Percentiles rank a stretch among this genome's conserved stretches.
phyloP scores from a whole-genome alignment of 306 rosid species.

The Quercus engelmannii region DNA sequence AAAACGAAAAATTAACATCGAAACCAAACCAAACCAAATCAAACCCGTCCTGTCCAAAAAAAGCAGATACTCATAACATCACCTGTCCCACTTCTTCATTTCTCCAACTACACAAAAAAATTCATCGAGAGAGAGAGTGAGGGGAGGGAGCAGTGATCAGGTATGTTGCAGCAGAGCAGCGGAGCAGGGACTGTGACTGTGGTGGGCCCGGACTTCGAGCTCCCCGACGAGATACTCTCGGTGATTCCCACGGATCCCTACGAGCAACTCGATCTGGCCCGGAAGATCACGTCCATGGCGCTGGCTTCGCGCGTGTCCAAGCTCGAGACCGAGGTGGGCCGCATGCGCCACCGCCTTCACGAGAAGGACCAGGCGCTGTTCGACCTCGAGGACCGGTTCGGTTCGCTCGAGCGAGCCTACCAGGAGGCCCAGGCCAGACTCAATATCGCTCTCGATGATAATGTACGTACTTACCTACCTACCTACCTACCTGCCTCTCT shows the following conservation, averaged over 20 bases:
- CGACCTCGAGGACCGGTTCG: conserved; percentile 56
- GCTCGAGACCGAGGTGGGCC: conserved; percentile 60
- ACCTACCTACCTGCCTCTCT: not conserved
- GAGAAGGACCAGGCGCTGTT: conserved; percentile 56
- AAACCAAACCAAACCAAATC: too few species aligned
- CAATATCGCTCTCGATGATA: conserved; percentile 53
- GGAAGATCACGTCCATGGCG: conserved; percentile 92
- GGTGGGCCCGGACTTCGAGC: conserved; percentile 38
- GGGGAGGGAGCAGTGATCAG: conserved; percentile 10
- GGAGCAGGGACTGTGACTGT: not conserved
- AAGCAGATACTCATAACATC: not conserved
- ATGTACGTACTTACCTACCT: conserved; percentile 28
- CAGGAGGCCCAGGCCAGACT: conserved; percentile 58
- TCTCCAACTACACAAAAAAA: not conserved
- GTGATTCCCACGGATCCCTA: conserved; percentile 86
- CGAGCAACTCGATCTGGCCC: conserved; percentile 90
- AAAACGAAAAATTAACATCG: too few species aligned
- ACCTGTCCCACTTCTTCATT: not conserved
- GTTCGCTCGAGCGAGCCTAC: conserved; percentile 40
- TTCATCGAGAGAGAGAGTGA: not conserved
- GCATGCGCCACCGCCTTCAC: conserved; percentile 49
- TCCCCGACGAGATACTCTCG: conserved; percentile 63
- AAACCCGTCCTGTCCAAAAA: not conserved
- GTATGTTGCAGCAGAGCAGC: conserved; percentile 35
- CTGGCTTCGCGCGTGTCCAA: conserved; percentile 78